Percentiles rank a stretch among this genome's conserved stretches.
Evolutionary conservation across 2,329 filamentous ascomycete genomes (phyloP).

Genomic region (Colletotrichum horii): DNA sequence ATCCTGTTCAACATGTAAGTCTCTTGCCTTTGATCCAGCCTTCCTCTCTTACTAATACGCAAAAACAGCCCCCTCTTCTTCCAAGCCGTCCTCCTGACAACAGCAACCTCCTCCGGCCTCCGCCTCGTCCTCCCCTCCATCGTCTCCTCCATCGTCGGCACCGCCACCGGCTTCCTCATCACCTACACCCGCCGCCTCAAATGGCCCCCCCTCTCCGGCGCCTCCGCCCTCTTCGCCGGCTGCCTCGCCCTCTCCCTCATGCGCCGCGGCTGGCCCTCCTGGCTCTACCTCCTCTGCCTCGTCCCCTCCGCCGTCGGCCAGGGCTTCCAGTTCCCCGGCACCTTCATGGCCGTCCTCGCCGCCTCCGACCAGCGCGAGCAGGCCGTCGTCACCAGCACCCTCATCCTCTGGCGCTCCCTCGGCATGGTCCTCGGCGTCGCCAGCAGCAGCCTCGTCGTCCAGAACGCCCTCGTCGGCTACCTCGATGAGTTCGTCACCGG

Average conservation of each 20-base stretch:
- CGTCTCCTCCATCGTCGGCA: conserved; percentile 58
- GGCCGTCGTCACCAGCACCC: conserved; percentile 72
- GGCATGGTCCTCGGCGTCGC: conserved; percentile 79
- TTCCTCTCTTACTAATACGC: background rate
- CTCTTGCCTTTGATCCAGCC: background rate
- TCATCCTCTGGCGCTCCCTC: conserved; percentile 74
- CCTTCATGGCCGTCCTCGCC: conserved; percentile 68
- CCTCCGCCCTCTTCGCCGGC: conserved; percentile 53
- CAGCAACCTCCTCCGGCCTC: conserved; percentile 74
- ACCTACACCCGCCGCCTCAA: conserved; percentile 64
- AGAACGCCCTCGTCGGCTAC: conserved; percentile 70
- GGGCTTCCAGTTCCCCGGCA: conserved; percentile 69
- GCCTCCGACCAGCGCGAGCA: conserved; percentile 65
- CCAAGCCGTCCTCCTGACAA: conserved; percentile 74
- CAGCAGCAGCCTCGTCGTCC: conserved; percentile 72
- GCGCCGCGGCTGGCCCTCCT: conserved; percentile 53
- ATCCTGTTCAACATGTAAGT: conserved; percentile 64
- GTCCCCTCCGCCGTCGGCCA: conserved; percentile 62
- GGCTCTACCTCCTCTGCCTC: conserved; percentile 60
- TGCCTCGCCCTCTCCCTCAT: conserved; percentile 55
- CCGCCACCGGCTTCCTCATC: conserved; percentile 66
- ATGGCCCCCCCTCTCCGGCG: conserved; percentile 60
- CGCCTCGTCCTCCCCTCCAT: conserved; percentile 70
- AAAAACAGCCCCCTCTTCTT: conserved; percentile 72
- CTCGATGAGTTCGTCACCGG: conserved; percentile 65